Conservation (phyloP, 495 filamentous ascomycete species). For the Xylaria longipes region DNA sequence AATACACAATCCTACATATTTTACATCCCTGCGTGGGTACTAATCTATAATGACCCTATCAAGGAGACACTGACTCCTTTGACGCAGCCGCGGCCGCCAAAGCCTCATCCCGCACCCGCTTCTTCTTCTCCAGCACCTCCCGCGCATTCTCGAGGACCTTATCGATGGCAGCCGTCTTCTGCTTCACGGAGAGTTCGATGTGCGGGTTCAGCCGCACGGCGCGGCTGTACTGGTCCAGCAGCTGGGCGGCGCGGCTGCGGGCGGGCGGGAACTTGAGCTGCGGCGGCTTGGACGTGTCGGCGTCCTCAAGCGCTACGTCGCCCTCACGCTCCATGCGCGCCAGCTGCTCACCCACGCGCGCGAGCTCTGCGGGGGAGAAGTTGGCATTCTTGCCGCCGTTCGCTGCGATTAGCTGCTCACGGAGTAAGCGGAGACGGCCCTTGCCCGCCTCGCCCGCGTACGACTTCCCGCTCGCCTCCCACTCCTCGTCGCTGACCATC, state of each 20-base stretch:
- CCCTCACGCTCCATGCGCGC: slow-evolving; percentile 38
- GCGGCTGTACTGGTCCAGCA: slow-evolving; percentile 12
- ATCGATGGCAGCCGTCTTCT: slow-evolving; percentile 34
- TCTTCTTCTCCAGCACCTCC: not conserved
- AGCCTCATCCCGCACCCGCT: slow-evolving; percentile 4
- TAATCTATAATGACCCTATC: not conserved
- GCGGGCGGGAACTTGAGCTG: slow-evolving; percentile 22
- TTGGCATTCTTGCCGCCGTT: slow-evolving; percentile 11
- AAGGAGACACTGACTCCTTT: not conserved
- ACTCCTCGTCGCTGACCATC: slow-evolving; percentile 76
- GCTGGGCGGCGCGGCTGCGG: slow-evolving; percentile 3
- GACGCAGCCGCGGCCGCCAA: not conserved
- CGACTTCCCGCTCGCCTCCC: slow-evolving; percentile 45
- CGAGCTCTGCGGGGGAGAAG: slow-evolving; percentile 15
- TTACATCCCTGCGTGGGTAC: not conserved
- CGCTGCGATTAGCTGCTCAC: slow-evolving; percentile 31
- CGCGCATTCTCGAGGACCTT: slow-evolving; percentile 19
- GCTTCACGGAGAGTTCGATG: not conserved
- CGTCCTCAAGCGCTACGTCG: slow-evolving; percentile 8
- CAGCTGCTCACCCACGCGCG: slow-evolving; percentile 27
- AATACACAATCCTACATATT: slow-evolving; percentile 7
- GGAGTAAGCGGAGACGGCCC: slow-evolving; percentile 44
- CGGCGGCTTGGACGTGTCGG: slow-evolving; percentile 1
- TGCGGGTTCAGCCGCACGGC: slow-evolving; percentile 17
- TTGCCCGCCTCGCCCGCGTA: slow-evolving; percentile 54